Base-by-base conservation (phyloP, 495 filamentous ascomycete genomes). In the Podospora bellae-mahoneyi region DNA sequence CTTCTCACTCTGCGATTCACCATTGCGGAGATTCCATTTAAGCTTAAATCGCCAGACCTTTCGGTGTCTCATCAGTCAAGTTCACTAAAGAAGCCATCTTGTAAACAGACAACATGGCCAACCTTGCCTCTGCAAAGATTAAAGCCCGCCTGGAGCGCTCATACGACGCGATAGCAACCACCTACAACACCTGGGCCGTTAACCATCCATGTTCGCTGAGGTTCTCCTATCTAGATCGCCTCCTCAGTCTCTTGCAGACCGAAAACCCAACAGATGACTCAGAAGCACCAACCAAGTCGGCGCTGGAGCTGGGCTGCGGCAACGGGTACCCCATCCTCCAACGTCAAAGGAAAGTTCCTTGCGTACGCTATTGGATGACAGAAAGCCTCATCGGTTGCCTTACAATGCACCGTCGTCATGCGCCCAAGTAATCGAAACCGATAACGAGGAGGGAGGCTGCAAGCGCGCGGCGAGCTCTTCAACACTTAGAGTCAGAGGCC, bases 281-380 rank as follows among this genome's bases (percentile, higher is more conserved):
- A 26, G 39, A 20, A 23, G 28, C 70, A 5, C 27, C 6, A 18
- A 5, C 5, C 16, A 57, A 16, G 18, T 57, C 57, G 10, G 69
- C 74, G n/a, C 77, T 80, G 13, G 78, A 80, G 27, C 74, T 79
- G 9, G 79, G 79, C 26, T 78, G 78, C 62, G 79, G 79, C 34
- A 60, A 72, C 18, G 79, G 79, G 26, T 28, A 72, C 23, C 79
- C 79, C 2, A 69, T 77, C 13, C 71, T 74, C 3, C 54, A 69
- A 39, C 69, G 39, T 1, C 39, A 48, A 48, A 2, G 2, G 2
- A 48, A 10, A 16, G 39, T 3, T 5, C 30, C 30, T 32, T 32
- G 7, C 30, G 4, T 32, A 48, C 7, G 39, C 39, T 48, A 48
- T 48, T 48, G 39, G 39, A 48, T 48, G 7, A 13, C 39, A 3